These are phyloP conservation scores for Xylaria polymorpha DNA, from an alignment of 2,329 filamentous ascomycete species.

Conservation along the genomic window DNA sequence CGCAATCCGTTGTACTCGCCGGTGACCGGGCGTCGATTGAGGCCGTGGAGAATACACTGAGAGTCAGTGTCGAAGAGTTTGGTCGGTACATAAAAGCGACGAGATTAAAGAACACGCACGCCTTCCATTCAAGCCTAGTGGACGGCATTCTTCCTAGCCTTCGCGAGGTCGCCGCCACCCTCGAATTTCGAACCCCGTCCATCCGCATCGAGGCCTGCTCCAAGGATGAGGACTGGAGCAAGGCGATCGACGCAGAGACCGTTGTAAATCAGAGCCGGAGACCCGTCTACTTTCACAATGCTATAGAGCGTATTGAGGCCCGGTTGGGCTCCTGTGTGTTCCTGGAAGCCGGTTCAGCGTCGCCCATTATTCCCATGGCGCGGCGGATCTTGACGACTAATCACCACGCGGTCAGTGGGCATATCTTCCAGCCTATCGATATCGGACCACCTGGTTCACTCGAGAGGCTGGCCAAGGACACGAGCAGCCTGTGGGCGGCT, in stretches of 20 bases:
- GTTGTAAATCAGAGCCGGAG: constrained; percentile 42
- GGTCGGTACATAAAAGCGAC: background rate
- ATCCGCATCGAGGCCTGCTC: constrained; percentile 11
- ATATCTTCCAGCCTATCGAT: background rate
- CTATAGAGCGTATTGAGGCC: constrained; percentile 43
- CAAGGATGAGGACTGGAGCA: background rate
- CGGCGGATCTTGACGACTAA: background rate
- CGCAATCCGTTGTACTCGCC: background rate
- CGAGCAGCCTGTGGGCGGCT: background rate
- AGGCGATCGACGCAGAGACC: background rate
- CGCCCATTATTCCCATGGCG: constrained; percentile 42
- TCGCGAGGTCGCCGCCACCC: background rate
- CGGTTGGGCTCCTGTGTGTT: constrained; percentile 43
- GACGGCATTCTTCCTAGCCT: background rate
- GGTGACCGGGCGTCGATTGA: background rate
- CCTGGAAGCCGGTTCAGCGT: constrained; percentile 51
- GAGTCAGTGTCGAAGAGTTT: too few species aligned
- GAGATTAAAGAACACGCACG: background rate
- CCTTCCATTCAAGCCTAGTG: background rate
- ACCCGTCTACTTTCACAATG: constrained; percentile 48
- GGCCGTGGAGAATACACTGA: background rate
- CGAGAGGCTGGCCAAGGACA: background rate
- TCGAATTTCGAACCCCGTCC: background rate
- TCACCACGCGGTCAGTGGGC: too few species aligned
- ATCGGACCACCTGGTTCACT: background rate